Evolutionary conservation across 441 rosid species (phyloP).

Genomic region (Corymbia citriodora): DNA sequence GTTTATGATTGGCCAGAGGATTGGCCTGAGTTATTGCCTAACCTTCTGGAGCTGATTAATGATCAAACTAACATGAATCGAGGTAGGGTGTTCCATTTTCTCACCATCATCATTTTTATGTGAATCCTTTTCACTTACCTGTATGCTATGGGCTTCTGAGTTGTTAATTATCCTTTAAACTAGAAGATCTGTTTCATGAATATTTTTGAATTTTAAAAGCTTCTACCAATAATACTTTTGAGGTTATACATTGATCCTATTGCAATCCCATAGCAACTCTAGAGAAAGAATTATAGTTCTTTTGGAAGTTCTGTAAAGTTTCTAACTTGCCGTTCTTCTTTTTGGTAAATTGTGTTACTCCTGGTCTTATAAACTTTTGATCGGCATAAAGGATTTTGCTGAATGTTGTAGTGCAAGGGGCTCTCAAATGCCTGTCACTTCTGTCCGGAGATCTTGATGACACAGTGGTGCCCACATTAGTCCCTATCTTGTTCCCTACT

Average conservation of each 20-base stretch:
- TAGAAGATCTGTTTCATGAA: not conserved
- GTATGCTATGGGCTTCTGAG: not conserved
- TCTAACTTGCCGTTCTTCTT: not conserved
- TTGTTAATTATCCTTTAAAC: not conserved
- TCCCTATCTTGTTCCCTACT: conserved; percentile 83
- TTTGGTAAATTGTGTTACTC: not conserved
- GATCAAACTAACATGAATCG: conserved; percentile 63
- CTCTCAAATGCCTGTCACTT: conserved; percentile 87
- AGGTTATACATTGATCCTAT: not conserved
- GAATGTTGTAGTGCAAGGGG: conserved; percentile 64
- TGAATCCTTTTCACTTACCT: not conserved
- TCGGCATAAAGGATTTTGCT: not conserved
- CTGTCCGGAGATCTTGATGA: conserved; percentile 87
- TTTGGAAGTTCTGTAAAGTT: not conserved
- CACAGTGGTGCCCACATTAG: conserved; percentile 57
- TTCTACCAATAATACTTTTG: not conserved
- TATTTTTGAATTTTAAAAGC: not conserved
- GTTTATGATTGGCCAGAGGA: conserved; percentile 91
- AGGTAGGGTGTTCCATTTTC: conserved; percentile 33
- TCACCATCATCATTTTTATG: not conserved
- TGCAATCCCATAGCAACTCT: not conserved
- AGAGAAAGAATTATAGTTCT: not conserved
- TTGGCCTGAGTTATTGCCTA: conserved; percentile 83
- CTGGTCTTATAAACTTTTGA: not conserved
- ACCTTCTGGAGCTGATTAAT: conserved; percentile 60